Percentiles rank a stretch among this genome's conserved stretches.
Evolutionary conservation across 2,329 filamentous ascomycete species (phyloP).

Genomic region (Pseudogymnoascus sp.): DNA sequence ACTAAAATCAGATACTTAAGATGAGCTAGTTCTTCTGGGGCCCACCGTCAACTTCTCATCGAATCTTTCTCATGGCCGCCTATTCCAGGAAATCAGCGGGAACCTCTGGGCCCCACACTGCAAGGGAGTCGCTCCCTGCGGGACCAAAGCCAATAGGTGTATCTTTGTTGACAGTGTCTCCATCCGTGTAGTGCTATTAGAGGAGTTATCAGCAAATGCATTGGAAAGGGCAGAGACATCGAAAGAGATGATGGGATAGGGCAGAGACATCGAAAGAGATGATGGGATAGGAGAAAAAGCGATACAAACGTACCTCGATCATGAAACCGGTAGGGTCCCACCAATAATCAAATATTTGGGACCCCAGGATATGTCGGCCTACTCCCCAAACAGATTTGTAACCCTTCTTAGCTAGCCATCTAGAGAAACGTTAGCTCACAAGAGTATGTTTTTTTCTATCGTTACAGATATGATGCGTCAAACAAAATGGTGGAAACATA

Average conservation of each 20-base stretch:
- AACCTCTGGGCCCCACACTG: conserved; percentile 35
- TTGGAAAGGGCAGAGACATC: neutral
- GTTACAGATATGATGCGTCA: neutral
- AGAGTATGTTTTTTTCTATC: neutral
- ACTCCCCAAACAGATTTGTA: conserved; percentile 61
- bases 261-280: too few relatives aligned
- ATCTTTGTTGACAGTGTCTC: conserved; percentile 53
- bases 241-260: neutral
- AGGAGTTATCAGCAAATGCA: neutral
- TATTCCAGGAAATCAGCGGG: conserved; percentile 22
- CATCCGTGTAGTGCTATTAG: conserved; percentile 54
- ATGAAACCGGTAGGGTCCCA: conserved; percentile 52
- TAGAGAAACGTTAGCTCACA: conserved; percentile 3
- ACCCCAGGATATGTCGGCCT: conserved; percentile 49
- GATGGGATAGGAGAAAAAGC: neutral
- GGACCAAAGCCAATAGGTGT: conserved; percentile 38
- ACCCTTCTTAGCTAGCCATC: conserved; percentile 50
- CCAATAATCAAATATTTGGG: conserved; percentile 66
- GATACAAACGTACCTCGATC: conserved; percentile 35
- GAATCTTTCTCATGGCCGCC: neutral
- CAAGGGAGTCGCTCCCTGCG: conserved; percentile 33
- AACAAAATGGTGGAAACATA: neutral
- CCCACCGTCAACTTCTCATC: neutral
- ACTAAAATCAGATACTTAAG: neutral
- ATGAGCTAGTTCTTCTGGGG: neutral